These are phyloP conservation scores for Citropsis articulata DNA, from an alignment of 345 rosid genomes.

Conservation along the genomic window DNA sequence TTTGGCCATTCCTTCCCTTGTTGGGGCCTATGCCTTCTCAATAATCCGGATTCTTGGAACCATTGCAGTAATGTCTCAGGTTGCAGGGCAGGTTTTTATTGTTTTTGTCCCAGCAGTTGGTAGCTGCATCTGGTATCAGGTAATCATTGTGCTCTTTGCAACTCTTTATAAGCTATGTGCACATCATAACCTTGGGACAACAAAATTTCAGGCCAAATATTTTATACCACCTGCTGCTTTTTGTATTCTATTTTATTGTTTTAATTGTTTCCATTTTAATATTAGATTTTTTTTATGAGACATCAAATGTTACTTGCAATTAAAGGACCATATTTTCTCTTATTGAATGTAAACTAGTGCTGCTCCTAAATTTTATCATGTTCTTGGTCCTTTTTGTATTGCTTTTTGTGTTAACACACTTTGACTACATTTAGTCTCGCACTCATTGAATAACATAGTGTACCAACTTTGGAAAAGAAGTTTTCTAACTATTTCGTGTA, in stretches of 20 bases:
- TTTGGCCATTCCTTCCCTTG: constrained; percentile 41
- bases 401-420: neutral
- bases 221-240: neutral
- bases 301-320: too few species aligned
- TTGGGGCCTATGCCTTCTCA: constrained; percentile 43
- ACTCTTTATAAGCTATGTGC: neutral
- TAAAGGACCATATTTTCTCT: too few species aligned
- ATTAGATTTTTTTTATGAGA: too few species aligned
- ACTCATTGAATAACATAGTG: neutral
- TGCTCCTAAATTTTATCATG: neutral
- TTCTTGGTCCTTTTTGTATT: neutral
- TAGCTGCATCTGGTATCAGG: constrained; percentile 61
- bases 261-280: too few species aligned
- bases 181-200: neutral
- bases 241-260: neutral
- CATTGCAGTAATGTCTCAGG: constrained; percentile 61
- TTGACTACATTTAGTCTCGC: neutral
- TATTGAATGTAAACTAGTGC: too few species aligned
- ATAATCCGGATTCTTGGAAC: constrained; percentile 55
- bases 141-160: constrained; percentile 15
- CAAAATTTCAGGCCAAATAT: neutral
- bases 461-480: neutral
- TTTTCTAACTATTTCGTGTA: constrained; percentile 23
- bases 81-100: constrained; percentile 60
- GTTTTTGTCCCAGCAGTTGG: constrained; percentile 53